phyloP scores from a whole-genome alignment of 768 basidiomycete species.

The Tricholoma terreum region DNA sequence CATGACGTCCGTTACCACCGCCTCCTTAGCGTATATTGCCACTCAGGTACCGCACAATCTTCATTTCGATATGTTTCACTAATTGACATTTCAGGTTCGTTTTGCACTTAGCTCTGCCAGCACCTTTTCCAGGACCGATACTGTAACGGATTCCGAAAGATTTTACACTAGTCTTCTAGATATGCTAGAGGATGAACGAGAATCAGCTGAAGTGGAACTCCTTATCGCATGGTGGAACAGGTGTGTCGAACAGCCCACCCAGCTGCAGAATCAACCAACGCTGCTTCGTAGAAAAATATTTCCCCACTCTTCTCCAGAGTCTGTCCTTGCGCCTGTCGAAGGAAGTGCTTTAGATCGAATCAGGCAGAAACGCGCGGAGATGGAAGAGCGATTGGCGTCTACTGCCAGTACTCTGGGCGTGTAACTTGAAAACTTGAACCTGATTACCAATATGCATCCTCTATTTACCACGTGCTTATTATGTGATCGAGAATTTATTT shows the following conservation, averaged over 20 bases:
- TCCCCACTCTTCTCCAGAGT: neutral
- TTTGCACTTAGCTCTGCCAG: neutral
- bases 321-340: neutral
- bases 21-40: conserved; percentile 20
- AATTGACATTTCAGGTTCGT: neutral
- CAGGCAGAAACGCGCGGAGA: neutral
- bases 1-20: conserved; percentile 6
- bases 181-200: neutral
- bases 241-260: neutral
- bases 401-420: too few relatives aligned
- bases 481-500: too few relatives aligned
- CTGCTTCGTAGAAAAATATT: neutral
- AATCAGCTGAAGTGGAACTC: conserved; percentile 6
- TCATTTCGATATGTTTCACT: neutral
- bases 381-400: neutral
- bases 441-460: too few relatives aligned
- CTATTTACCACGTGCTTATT: too few relatives aligned
- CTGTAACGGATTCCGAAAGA: neutral
- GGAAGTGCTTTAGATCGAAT: neutral
- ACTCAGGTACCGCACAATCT: conserved; percentile 5
- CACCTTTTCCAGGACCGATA: neutral
- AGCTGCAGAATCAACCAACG: too few relatives aligned
- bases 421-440: too few relatives aligned
- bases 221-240: conserved; percentile 14
- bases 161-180: neutral